These are phyloP conservation scores for Beverwykella pulmonaria DNA, from an alignment of 495 filamentous ascomycete species.

Conservation along the genomic window DNA sequence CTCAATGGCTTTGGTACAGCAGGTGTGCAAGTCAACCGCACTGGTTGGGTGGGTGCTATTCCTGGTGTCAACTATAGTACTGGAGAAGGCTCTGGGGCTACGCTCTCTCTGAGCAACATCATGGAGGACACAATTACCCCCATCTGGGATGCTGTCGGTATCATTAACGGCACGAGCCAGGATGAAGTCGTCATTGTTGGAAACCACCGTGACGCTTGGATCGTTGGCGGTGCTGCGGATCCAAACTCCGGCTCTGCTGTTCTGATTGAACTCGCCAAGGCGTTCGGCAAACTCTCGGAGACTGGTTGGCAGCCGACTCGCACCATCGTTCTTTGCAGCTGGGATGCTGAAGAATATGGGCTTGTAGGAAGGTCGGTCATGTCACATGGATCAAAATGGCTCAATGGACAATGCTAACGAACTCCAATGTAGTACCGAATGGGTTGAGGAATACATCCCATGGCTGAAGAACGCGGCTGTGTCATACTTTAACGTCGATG, in stretches of 20 bases:
- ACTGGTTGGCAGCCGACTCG: constrained; percentile 52
- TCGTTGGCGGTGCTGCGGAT: constrained; percentile 50
- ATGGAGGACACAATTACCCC: constrained; percentile 37
- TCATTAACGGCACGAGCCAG: constrained; percentile 45
- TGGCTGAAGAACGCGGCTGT: constrained; percentile 46
- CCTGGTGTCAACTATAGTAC: constrained; percentile 40
- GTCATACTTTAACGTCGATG: constrained; percentile 70
- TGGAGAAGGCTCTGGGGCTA: constrained; percentile 36
- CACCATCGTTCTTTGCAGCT: constrained; percentile 40
- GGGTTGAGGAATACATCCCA: constrained; percentile 45
- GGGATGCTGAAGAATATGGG: constrained; percentile 56
- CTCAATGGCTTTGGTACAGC: constrained; percentile 41
- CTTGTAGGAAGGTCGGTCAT: constrained; percentile 47
- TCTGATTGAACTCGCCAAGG: constrained; percentile 47
- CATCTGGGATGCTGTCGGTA: constrained; percentile 44
- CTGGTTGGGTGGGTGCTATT: constrained; percentile 42
- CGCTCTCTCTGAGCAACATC: constrained; percentile 36
- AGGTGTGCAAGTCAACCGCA: constrained; percentile 37
- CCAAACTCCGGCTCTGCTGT: constrained; percentile 52
- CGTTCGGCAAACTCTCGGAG: constrained; percentile 49
- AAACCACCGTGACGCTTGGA: constrained; percentile 49
- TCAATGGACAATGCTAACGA: background rate
- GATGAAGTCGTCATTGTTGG: constrained; percentile 44
- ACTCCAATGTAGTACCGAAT: constrained; percentile 37
- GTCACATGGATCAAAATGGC: background rate